Evolutionary conservation across 441 rosid species (phyloP).

Genomic region (Mallotus repandus): DNA sequence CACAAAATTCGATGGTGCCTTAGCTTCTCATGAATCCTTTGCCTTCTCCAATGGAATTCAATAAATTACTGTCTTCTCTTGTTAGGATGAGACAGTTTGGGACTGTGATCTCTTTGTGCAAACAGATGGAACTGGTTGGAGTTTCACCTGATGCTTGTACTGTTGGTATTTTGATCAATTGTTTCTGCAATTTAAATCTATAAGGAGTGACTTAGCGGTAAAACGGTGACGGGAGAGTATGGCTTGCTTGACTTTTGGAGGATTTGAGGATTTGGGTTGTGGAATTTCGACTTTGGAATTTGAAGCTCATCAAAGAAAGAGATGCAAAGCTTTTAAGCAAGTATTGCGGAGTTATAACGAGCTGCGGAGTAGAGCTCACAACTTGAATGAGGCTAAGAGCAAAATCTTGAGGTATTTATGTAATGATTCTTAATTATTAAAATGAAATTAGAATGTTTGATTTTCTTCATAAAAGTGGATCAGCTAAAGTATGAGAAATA

Average conservation of each 20-base stretch:
- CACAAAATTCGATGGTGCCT: no score
- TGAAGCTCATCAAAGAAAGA: conserved; percentile 30
- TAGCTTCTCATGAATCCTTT: no score
- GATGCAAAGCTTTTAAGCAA: conserved; percentile 36
- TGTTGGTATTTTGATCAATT: no score
- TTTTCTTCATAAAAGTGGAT: background rate
- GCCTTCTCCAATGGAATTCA: no score
- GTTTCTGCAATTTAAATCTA: no score
- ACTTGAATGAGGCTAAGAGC: conserved; percentile 40
- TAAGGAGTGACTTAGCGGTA: conserved; percentile 16
- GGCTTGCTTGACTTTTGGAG: conserved; percentile 5
- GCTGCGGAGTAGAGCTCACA: conserved; percentile 25
- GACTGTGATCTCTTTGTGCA: no score
- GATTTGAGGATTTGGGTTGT: conserved; percentile 18
- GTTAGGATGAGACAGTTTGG: no score
- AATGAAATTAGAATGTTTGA: background rate
- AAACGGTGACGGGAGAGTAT: conserved; percentile 7
- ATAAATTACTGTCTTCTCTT: no score
- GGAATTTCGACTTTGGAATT: conserved; percentile 20
- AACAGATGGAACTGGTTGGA: no score
- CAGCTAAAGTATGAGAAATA: background rate
- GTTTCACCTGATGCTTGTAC: no score
- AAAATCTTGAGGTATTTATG: conserved; percentile 53
- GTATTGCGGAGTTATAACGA: conserved; percentile 49
- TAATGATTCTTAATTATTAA: background rate